Base-by-base conservation (phyloP, 2,329 filamentous ascomycete genomes). In the Paraphoma sp. region DNA sequence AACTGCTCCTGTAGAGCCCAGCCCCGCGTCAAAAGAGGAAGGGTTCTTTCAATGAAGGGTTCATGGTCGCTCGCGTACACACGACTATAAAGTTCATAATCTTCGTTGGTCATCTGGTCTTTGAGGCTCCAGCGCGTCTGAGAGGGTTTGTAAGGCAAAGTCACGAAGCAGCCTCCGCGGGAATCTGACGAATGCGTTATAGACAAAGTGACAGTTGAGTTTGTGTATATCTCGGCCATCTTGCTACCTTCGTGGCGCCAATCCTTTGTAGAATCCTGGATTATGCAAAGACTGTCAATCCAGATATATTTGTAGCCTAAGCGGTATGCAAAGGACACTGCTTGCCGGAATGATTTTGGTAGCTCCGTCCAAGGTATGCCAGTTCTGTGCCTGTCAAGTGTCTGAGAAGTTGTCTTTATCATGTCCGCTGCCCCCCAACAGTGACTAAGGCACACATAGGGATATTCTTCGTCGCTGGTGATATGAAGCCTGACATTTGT, bases 221-320 rank as follows among this genome's bases (percentile, higher is more conserved):
- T 43, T n/a, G 10, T 8, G 41, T 43, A 43, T 10, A 43, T 43
- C 3, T 17, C n/a, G 18, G n/a, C 41, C 41, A 43, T 17, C 41
- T 11, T 43, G 8, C 41, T 43, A 17, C 41, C 44, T 46, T 46
- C 17, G 29, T 30, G 44, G 16, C 23, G 18, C 44, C 44, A 46
- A 46, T 46, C 44, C 8, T 46, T 11, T n/a, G 2, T 16, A 4
- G 16, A 46, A 38, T 48, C 46, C 17, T 48, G 30, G 18, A 48
- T 33, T 2, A 48, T 48, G 17, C 46, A 48, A n/a, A 48, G 31
- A 23, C 17, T 23, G 46, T 48, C 46, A 10, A 48, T 40, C 46
- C 46, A 48, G 1, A 48, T 18, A 17, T 36, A 48, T 28, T 23
- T 40, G 29, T 36, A 36, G 46, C 46, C 46, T 17, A 48, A 12